Percentiles rank a stretch among this genome's conserved stretches.
phyloP scores from a whole-genome alignment of 1,284 basidiomycete species.

The Cystobasidiaceae sp. region DNA sequence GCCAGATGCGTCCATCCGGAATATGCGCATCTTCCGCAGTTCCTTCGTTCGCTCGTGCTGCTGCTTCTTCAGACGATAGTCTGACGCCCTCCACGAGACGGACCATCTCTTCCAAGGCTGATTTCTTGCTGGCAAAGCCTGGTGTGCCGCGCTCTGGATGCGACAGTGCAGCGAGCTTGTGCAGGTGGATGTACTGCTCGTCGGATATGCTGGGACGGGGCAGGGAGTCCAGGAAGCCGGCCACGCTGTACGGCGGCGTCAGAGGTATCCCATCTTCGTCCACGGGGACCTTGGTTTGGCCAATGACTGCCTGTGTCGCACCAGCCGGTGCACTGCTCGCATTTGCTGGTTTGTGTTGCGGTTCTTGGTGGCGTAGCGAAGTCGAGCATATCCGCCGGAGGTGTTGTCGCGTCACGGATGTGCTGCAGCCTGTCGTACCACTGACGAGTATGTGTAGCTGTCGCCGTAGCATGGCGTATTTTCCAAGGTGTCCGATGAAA shows the following conservation, averaged over 20 bases:
- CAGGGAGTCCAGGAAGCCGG: slow-evolving; percentile 6
- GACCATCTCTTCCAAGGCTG: slow-evolving; percentile 13
- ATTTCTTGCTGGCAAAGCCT: slow-evolving; percentile 10
- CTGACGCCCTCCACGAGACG: slow-evolving; percentile 26
- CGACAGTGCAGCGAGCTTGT: slow-evolving; percentile 18
- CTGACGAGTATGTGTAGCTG: no score
- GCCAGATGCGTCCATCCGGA: slow-evolving; percentile 28
- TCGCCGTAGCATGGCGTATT: no score
- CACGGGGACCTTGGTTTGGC: slow-evolving; percentile 8
- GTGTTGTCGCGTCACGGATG: no score
- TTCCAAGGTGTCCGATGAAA: no score
- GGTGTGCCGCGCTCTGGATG: neutral
- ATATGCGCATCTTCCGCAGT: neutral
- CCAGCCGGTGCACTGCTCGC: neutral
- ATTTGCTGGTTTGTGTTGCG: no score
- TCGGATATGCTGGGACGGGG: slow-evolving; percentile 9
- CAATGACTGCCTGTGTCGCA: neutral
- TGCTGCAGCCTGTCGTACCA: no score
- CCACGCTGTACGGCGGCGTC: slow-evolving; percentile 10
- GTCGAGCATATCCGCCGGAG: no score
- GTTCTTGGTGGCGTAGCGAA: no score
- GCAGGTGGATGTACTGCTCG: slow-evolving; percentile 20
- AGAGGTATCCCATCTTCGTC: slow-evolving; percentile 23
- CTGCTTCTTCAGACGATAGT: neutral
- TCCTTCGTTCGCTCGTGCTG: no score